A percentile compares a stretch with the other conserved stretches of the same genome.
phyloP scores from a whole-genome alignment of 2,329 filamentous ascomycete genomes.

The Trichoderma brevicompactum region DNA sequence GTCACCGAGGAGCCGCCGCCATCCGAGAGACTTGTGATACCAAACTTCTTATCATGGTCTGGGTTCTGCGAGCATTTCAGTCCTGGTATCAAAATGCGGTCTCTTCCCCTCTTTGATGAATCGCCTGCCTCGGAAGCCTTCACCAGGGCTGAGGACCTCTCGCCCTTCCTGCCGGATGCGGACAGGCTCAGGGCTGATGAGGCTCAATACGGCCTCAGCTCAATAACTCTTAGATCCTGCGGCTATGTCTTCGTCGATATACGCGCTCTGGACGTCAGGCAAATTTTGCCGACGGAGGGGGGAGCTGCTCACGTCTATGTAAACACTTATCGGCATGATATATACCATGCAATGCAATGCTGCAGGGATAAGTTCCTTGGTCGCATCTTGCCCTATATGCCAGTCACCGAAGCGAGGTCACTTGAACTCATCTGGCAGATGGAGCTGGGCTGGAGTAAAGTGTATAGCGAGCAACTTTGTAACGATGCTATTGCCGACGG shows the following conservation, averaged over 20 bases:
- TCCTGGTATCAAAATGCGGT: conserved; percentile 41
- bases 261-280: conserved; percentile 44
- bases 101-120: neutral
- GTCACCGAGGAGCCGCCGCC: neutral
- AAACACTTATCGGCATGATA: conserved; percentile 31
- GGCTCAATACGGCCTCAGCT: conserved; percentile 40
- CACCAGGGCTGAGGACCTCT: neutral
- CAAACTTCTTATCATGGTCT: conserved; percentile 45
- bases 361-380: conserved; percentile 44
- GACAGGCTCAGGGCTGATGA: conserved; percentile 36
- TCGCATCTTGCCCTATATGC: conserved; percentile 41
- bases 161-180: conserved; percentile 13
- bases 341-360: conserved; percentile 43
- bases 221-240: conserved; percentile 62
- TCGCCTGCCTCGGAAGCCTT: neutral
- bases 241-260: conserved; percentile 58
- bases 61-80: conserved; percentile 51
- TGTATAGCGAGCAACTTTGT: conserved; percentile 42
- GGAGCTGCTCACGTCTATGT: conserved; percentile 5
- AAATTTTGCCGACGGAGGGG: conserved; percentile 37
- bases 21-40: conserved; percentile 30
- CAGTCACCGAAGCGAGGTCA: conserved; percentile 37
- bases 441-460: conserved; percentile 43
- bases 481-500: conserved; percentile 45
- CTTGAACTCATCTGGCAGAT: conserved; percentile 43